Evolutionary conservation across 495 filamentous ascomycete species (phyloP).

Genomic region (Usnea hakonensis): DNA sequence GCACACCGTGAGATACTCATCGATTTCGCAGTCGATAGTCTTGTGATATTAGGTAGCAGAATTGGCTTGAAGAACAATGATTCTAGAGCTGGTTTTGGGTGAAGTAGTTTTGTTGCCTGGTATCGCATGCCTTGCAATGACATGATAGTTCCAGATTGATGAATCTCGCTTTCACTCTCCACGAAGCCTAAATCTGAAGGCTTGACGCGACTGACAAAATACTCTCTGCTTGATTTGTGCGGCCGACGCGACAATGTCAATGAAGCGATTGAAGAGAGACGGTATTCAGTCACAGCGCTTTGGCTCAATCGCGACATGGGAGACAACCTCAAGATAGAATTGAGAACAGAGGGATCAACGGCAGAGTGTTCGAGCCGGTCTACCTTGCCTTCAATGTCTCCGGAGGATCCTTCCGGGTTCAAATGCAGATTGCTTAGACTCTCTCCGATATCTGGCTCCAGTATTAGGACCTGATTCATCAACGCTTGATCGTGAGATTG

Average conservation of each 20-base stretch:
- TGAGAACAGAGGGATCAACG: constrained; percentile 12
- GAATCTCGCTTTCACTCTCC: background rate
- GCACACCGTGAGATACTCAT: constrained; percentile 4
- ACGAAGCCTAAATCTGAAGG: background rate
- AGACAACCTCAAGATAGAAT: constrained; percentile 10
- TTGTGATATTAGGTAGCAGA: constrained; percentile 16
- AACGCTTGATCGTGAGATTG: background rate
- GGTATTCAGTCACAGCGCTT: constrained; percentile 8
- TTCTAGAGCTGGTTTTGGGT: constrained; percentile 6
- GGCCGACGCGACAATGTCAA: background rate
- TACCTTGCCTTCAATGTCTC: background rate
- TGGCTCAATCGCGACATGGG: constrained; percentile 5
- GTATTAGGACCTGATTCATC: background rate
- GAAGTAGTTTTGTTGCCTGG: constrained; percentile 1
- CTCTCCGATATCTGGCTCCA: background rate
- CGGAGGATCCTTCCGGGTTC: background rate
- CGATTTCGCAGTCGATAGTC: background rate
- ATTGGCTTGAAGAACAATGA: constrained; percentile 21
- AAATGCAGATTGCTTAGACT: constrained; percentile 7
- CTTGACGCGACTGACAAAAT: constrained; percentile 6
- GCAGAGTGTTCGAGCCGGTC: constrained; percentile 3
- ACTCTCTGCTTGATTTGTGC: background rate
- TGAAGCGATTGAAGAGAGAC: constrained; percentile 6
- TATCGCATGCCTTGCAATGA: background rate
- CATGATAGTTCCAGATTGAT: background rate